A percentile compares a stretch with the other conserved stretches of the same genome.
These are phyloP conservation scores for Cutaneotrichosporon spelunceum DNA, from an alignment of 1,284 basidiomycete species.

Conservation along the genomic window DNA sequence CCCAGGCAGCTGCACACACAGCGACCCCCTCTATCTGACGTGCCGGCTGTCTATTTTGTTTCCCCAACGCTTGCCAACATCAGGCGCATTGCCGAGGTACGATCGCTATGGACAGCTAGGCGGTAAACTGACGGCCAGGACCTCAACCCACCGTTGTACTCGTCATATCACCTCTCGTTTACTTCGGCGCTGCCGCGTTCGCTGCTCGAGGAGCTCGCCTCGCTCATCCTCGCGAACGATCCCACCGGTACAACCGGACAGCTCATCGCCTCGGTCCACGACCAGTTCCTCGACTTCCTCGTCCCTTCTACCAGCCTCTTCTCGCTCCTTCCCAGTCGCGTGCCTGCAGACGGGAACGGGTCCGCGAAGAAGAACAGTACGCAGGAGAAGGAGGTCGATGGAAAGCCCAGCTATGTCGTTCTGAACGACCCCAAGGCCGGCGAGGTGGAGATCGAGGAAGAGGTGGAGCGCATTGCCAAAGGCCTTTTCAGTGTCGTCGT, in stretches of 20 bases:
- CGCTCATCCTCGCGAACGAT: slow-evolving; percentile 72
- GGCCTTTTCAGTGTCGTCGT: slow-evolving; percentile 92
- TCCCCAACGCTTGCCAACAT: slow-evolving; percentile 85
- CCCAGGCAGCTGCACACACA: slow-evolving; percentile 82
- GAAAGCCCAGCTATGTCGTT: slow-evolving; percentile 65
- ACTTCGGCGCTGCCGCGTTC: slow-evolving; percentile 84
- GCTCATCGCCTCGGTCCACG: slow-evolving; percentile 72
- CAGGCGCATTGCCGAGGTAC: slow-evolving; percentile 78
- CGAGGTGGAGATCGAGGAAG: slow-evolving; percentile 87
- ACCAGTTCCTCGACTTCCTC: slow-evolving; percentile 97
- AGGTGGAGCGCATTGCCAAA: slow-evolving; percentile 86
- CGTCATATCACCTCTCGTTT: slow-evolving; percentile 92
- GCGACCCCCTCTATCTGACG: slow-evolving; percentile 86
- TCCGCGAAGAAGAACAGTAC: slow-evolving; percentile 27
- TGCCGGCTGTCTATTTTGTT: slow-evolving; percentile 96
- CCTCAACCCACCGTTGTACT: slow-evolving; percentile 81
- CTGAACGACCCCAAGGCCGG: slow-evolving; percentile 89
- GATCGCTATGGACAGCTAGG: not conserved
- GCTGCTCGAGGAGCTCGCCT: slow-evolving; percentile 89
- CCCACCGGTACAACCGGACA: slow-evolving; percentile 66
- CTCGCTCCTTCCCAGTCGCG: slow-evolving; percentile 67
- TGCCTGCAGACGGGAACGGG: slow-evolving; percentile 32
- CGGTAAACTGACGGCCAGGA: slow-evolving; percentile 43
- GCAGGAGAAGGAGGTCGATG: slow-evolving; percentile 43
- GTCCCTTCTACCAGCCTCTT: slow-evolving; percentile 92